Conservation (phyloP, 176 grass and related monocot species). For the Musa itinerans region DNA sequence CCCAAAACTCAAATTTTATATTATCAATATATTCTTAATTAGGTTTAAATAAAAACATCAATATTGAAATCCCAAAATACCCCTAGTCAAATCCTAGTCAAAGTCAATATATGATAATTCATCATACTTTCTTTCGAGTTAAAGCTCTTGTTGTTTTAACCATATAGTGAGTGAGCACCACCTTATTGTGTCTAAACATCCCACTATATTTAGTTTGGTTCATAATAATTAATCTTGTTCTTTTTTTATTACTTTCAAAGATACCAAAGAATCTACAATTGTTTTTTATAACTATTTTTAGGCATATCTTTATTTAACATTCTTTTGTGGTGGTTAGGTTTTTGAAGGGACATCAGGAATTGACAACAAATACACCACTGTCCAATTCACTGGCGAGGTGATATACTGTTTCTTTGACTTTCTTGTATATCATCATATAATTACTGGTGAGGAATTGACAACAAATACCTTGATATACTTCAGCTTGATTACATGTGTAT, state of each 20-base stretch:
- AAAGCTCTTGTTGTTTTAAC: neutral
- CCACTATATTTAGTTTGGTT: neutral
- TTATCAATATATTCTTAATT: too few relatives aligned
- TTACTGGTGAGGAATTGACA: constrained; percentile 1
- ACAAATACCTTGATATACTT: constrained; percentile 8
- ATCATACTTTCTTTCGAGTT: neutral
- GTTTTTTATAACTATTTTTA: neutral
- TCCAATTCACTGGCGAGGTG: constrained; percentile 98
- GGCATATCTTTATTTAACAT: neutral
- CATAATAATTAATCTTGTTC: neutral
- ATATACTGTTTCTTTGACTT: constrained; percentile 15
- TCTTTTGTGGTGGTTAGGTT: constrained; percentile 41
- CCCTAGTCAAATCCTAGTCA: too few relatives aligned
- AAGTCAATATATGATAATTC: neutral
- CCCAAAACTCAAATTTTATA: too few relatives aligned
- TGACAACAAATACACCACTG: constrained; percentile 94
- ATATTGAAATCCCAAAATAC: too few relatives aligned
- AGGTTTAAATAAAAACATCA: too few relatives aligned
- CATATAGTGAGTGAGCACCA: neutral
- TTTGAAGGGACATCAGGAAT: constrained; percentile 99
- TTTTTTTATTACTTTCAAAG: constrained; percentile 24
- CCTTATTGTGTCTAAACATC: neutral
- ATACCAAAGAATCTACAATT: constrained; percentile 6
- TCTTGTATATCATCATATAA: constrained; percentile 3
- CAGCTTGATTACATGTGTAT: neutral